Evolutionary conservation across 352 stramenopile genomes (phyloP).

Genomic region (Globisporangium megalacanthum): DNA sequence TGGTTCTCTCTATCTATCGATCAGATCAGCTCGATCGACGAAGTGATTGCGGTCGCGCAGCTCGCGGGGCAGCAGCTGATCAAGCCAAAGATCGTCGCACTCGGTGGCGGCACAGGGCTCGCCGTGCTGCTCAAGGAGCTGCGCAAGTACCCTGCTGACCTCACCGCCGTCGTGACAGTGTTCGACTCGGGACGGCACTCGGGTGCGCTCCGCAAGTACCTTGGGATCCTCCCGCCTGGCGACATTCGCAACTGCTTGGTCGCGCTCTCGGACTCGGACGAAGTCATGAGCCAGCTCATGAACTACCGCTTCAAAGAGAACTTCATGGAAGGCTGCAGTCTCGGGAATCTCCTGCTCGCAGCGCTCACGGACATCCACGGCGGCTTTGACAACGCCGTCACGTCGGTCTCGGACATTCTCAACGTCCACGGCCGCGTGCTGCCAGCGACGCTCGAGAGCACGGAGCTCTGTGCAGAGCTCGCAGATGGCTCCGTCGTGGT

Average conservation of each 20-base stretch:
- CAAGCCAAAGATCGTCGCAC: conserved; percentile 78
- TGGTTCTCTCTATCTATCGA: background rate
- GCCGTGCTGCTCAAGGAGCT: conserved; percentile 82
- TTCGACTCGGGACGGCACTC: conserved; percentile 84
- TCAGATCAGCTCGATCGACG: conserved; percentile 74
- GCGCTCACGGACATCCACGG: conserved; percentile 78
- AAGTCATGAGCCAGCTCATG: conserved; percentile 85
- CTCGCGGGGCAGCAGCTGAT: conserved; percentile 75
- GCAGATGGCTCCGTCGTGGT: conserved; percentile 65
- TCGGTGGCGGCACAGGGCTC: conserved; percentile 74
- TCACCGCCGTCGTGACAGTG: conserved; percentile 86
- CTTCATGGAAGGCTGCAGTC: conserved; percentile 83
- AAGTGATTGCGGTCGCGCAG: conserved; percentile 69
- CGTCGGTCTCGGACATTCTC: conserved; percentile 79
- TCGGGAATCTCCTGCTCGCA: conserved; percentile 75
- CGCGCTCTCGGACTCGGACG: conserved; percentile 75
- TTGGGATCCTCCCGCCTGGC: conserved; percentile 76
- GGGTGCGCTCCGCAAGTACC: conserved; percentile 71
- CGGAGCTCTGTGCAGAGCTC: conserved; percentile 75
- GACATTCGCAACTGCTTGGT: conserved; percentile 87
- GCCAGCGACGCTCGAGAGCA: conserved; percentile 79
- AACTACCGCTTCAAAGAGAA: conserved; percentile 87
- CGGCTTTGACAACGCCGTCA: conserved; percentile 76
- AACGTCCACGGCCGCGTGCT: conserved; percentile 80
- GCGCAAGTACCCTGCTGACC: conserved; percentile 75